Percentiles rank a stretch among this genome's conserved stretches.
Evolutionary conservation across 2,329 filamentous ascomycete species (phyloP).

Genomic region (Botryotinia narcissicola): DNA sequence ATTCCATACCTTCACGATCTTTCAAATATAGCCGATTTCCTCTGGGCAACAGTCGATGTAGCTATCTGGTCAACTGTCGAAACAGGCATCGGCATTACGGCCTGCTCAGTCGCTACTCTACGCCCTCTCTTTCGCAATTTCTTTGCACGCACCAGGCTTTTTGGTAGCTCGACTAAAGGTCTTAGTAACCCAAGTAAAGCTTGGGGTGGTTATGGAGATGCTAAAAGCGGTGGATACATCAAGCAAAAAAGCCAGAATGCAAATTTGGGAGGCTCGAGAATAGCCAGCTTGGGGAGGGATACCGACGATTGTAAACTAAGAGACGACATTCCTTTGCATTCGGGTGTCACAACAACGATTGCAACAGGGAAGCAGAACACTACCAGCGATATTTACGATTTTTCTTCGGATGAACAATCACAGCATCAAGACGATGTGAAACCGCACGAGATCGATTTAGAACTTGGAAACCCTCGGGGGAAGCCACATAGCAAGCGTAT

Average conservation of each 20-base stretch:
- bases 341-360: not conserved
- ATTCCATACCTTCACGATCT: slow-evolving; percentile 44
- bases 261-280: not conserved
- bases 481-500: not conserved
- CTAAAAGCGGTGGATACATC: not conserved
- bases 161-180: not conserved
- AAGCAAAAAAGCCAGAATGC: not conserved
- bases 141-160: slow-evolving; percentile 21
- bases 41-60: slow-evolving; percentile 43
- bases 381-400: not conserved
- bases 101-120: slow-evolving; percentile 43
- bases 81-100: slow-evolving; percentile 43
- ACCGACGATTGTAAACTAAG: not conserved
- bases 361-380: not conserved
- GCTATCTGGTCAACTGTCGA: slow-evolving; percentile 46
- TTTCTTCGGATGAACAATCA: not conserved
- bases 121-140: slow-evolving; percentile 39
- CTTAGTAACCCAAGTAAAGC: not conserved
- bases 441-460: slow-evolving; percentile 2
- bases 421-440: not conserved
- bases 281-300: not conserved
- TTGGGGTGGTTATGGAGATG: not conserved
- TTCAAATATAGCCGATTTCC: slow-evolving; percentile 39
- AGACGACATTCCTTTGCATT: not conserved
- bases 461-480: not conserved